A percentile compares a stretch with the other conserved stretches of the same genome.
Conservation (phyloP, 768 basidiomycete genomes). For the Ramaria rubella region DNA sequence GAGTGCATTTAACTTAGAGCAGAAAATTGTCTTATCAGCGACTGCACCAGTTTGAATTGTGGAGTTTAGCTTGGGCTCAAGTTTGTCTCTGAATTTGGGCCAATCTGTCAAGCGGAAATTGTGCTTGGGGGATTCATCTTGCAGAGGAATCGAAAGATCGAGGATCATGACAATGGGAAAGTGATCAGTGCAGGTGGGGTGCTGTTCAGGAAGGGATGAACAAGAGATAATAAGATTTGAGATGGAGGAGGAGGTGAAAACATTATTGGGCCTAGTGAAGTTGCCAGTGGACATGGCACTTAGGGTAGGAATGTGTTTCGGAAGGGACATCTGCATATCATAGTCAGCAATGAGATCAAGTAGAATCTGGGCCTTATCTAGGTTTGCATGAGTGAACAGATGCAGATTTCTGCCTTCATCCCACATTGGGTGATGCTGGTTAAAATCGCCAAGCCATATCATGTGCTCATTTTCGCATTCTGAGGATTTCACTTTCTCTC, state of each 20-base stretch:
- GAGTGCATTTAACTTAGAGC: neutral
- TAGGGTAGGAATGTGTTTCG: slow-evolving; percentile 30
- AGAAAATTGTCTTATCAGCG: slow-evolving; percentile 10
- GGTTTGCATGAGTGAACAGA: no score
- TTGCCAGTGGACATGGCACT: slow-evolving; percentile 23
- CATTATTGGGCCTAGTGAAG: slow-evolving; percentile 37
- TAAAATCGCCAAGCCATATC: no score
- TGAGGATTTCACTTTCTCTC: no score
- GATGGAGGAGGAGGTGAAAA: slow-evolving; percentile 26
- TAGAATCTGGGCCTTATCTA: slow-evolving; percentile 25
- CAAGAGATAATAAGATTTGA: slow-evolving; percentile 23
- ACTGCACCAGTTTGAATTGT: neutral
- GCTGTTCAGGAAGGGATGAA: slow-evolving; percentile 12
- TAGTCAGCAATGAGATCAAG: slow-evolving; percentile 24
- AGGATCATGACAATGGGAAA: slow-evolving; percentile 30
- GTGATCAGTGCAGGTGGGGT: slow-evolving; percentile 32
- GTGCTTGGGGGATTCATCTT: slow-evolving; percentile 1
- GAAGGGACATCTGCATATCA: slow-evolving; percentile 31
- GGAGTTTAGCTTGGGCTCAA: slow-evolving; percentile 8
- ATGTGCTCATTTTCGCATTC: no score
- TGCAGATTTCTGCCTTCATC: no score
- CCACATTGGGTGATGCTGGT: no score
- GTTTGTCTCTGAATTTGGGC: slow-evolving; percentile 22
- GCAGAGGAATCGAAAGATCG: slow-evolving; percentile 21
- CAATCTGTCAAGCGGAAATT: slow-evolving; percentile 31